These are phyloP conservation scores for Fusarium albosuccineum DNA, from an alignment of 2,329 filamentous ascomycete genomes.

Conservation along the genomic window DNA sequence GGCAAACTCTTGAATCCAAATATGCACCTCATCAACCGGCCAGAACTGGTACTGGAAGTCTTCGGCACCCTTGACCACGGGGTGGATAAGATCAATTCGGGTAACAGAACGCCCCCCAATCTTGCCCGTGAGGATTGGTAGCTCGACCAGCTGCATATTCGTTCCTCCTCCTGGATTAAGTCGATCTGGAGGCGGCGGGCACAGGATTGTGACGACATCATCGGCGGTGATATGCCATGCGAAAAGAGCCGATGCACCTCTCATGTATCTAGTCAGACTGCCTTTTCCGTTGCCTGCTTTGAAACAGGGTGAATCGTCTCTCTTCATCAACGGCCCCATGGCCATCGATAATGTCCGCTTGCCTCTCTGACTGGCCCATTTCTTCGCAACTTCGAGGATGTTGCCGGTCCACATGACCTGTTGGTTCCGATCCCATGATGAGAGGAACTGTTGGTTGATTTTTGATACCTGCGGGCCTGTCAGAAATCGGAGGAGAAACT, in stretches of 20 bases:
- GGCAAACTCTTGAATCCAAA: slow-evolving; percentile 13
- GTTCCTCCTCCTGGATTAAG: slow-evolving; percentile 31
- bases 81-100: slow-evolving; percentile 19
- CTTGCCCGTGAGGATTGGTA: slow-evolving; percentile 31
- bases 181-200: slow-evolving; percentile 28
- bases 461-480: neutral
- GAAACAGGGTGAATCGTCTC: no score
- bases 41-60: slow-evolving; percentile 30
- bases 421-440: slow-evolving; percentile 12
- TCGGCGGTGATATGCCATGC: slow-evolving; percentile 25
- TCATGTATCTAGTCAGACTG: slow-evolving; percentile 6
- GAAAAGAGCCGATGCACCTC: slow-evolving; percentile 39
- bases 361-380: neutral
- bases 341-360: slow-evolving; percentile 35
- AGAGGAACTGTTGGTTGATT: slow-evolving; percentile 6
- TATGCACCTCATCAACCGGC: slow-evolving; percentile 22
- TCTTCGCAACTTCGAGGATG: no score
- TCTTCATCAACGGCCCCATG: slow-evolving; percentile 27
- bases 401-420: slow-evolving; percentile 41
- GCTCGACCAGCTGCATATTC: slow-evolving; percentile 28
- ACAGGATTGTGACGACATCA: slow-evolving; percentile 29
- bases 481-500: slow-evolving; percentile 4
- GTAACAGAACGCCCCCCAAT: slow-evolving; percentile 19
- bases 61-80: neutral
- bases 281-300: no score